Conservation (phyloP, 2,329 filamentous ascomycete genomes). For the Neofusicoccum sp. region DNA sequence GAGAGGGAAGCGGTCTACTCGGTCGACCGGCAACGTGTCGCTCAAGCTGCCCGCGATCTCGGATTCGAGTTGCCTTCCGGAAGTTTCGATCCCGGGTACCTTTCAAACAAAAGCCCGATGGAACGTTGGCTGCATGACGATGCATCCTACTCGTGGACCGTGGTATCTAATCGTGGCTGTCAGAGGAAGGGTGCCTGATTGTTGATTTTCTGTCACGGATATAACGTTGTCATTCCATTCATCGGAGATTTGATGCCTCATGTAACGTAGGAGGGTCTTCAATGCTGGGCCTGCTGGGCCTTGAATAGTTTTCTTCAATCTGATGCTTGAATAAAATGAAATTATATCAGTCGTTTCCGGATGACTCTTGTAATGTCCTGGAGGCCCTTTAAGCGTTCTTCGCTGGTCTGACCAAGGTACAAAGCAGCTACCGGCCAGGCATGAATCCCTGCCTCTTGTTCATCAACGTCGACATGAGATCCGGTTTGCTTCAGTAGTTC, state of each 20-base stretch:
- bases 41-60: background rate
- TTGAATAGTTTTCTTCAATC: background rate
- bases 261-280: too few relatives aligned
- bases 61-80: background rate
- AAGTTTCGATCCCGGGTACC: background rate
- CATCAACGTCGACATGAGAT: constrained; percentile 58
- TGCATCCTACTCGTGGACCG: background rate
- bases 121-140: background rate
- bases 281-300: too few relatives aligned
- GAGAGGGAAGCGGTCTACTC: background rate
- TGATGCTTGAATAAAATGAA: background rate
- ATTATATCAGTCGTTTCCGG: background rate
- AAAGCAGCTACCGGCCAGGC: constrained; percentile 77
- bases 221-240: too few relatives aligned
- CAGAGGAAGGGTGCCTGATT: background rate
- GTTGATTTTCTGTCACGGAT: background rate
- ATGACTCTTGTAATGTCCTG: constrained; percentile 37
- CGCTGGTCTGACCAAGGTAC: constrained; percentile 54
- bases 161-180: background rate
- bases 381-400: constrained; percentile 52
- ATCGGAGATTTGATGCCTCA: too few relatives aligned
- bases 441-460: constrained; percentile 71
- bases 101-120: background rate
- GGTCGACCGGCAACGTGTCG: background rate
- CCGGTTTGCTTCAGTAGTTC: constrained; percentile 57